These are phyloP conservation scores for Grammothele lineata DNA, from an alignment of 768 basidiomycete species.

Conservation along the genomic window DNA sequence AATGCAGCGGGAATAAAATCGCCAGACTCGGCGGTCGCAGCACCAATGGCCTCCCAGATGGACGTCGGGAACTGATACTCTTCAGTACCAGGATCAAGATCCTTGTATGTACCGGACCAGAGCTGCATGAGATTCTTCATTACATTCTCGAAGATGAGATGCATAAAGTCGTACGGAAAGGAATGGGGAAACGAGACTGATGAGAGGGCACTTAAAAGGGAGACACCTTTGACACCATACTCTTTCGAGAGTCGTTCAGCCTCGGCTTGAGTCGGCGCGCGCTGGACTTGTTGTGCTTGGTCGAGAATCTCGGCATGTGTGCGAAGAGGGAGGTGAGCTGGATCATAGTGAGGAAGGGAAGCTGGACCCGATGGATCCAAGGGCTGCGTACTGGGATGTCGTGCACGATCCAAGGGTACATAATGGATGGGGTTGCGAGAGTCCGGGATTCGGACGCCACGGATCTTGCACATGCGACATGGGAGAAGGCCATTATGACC, in stretches of 20 bases:
- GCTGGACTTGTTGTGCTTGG: slow-evolving; percentile 9
- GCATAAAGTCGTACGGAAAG: slow-evolving; percentile 28
- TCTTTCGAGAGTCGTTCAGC: slow-evolving; percentile 7
- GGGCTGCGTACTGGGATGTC: slow-evolving; percentile 3
- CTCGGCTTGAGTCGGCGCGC: slow-evolving; percentile 1
- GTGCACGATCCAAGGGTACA: slow-evolving; percentile 11
- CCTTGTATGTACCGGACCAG: slow-evolving; percentile 24
- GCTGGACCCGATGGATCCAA: neutral
- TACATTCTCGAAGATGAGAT: slow-evolving; percentile 25
- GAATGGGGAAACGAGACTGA: slow-evolving; percentile 17
- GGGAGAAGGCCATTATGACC: slow-evolving; percentile 23
- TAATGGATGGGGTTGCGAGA: slow-evolving; percentile 6
- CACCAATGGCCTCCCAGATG: slow-evolving; percentile 24
- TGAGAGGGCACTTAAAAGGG: slow-evolving; percentile 2
- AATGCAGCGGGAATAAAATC: slow-evolving; percentile 18
- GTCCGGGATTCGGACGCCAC: slow-evolving; percentile 12
- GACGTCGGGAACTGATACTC: slow-evolving; percentile 3
- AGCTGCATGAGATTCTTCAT: slow-evolving; percentile 18
- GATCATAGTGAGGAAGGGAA: neutral
- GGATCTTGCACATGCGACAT: slow-evolving; percentile 23
- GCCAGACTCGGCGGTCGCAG: slow-evolving; percentile 8
- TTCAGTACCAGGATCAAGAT: slow-evolving; percentile 10
- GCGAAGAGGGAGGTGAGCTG: slow-evolving; percentile 12
- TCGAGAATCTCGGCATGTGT: slow-evolving; percentile 8
- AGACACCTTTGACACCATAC: slow-evolving; percentile 13